phyloP scores from a whole-genome alignment of 495 filamentous ascomycete genomes.

The Rhypophila decipiens region DNA sequence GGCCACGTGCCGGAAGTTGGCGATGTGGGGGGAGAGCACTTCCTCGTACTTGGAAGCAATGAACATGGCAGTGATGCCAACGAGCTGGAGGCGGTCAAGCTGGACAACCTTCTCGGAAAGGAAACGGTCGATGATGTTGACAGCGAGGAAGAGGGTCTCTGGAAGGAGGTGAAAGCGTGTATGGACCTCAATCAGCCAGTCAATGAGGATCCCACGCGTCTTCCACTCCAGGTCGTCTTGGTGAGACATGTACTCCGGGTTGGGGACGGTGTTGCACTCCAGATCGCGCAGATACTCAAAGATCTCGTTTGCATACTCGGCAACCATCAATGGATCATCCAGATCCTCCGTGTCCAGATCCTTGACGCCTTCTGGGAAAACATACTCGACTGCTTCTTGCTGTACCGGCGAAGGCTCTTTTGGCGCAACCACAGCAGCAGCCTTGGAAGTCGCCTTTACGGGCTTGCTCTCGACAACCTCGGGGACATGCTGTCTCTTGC shows the following conservation, averaged over 20 bases:
- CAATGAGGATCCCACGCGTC: conserved; percentile 93
- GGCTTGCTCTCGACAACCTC: conserved; percentile 23
- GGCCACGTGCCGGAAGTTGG: conserved; percentile 93
- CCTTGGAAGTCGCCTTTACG: conserved; percentile 1
- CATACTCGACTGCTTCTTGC: too few species aligned
- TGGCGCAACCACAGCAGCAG: too few species aligned
- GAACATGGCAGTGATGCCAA: conserved; percentile 98
- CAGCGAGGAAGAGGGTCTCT: conserved; percentile 93
- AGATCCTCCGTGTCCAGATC: conserved; percentile 80
- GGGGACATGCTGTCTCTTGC: conserved; percentile 39
- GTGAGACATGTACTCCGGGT: conserved; percentile 88
- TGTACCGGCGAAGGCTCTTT: too few species aligned
- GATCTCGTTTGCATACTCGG: conserved; percentile 94
- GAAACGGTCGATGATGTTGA: conserved; percentile 98
- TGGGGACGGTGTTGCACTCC: conserved; percentile 76
- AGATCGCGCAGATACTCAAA: conserved; percentile 92
- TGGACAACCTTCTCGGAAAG: conserved; percentile 88
- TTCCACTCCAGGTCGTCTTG: conserved; percentile 96
- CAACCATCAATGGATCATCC: conserved; percentile 93
- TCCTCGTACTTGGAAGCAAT: conserved; percentile 99
- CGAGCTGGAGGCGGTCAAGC: conserved; percentile 89
- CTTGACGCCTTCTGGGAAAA: conserved; percentile 46
- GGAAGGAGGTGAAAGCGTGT: conserved; percentile 93
- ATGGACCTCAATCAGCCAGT: conserved; percentile 98
- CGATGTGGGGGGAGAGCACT: conserved; percentile 90